phyloP scores from a whole-genome alignment of 1,284 basidiomycete genomes.

The Trametes hirsuta region DNA sequence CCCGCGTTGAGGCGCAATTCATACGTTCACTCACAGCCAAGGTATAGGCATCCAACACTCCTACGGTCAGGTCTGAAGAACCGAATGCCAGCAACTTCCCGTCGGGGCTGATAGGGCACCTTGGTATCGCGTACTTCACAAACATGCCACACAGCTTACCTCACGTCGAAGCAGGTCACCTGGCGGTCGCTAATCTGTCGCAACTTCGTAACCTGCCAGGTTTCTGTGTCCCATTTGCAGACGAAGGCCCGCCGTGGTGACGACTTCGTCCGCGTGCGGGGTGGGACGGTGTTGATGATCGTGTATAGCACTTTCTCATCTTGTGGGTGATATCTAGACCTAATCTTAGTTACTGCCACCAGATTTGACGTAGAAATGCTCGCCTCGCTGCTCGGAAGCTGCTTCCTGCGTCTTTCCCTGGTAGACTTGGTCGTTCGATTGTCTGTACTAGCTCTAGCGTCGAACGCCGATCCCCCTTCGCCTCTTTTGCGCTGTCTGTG shows the following conservation, averaged over 20 bases:
- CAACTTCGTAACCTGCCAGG: conserved; percentile 56
- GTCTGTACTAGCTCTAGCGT: conserved; percentile 52
- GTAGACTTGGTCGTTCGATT: conserved; percentile 56
- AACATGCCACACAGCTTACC: conserved; percentile 47
- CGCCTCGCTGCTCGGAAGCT: conserved; percentile 80
- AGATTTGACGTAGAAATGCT: conserved; percentile 21
- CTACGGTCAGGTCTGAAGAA: conserved; percentile 85
- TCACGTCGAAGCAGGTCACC: conserved; percentile 86
- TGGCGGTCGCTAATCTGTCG: conserved; percentile 77
- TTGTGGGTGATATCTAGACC: conserved; percentile 60
- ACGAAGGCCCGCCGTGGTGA: conserved; percentile 62
- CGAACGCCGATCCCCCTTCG: conserved; percentile 34
- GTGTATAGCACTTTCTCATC: conserved; percentile 66
- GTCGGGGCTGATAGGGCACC: conserved; percentile 56
- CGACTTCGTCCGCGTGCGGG: conserved; percentile 56
- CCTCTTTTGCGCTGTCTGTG: conserved; percentile 44
- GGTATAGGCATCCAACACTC: conserved; percentile 82
- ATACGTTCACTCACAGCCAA: conserved; percentile 62
- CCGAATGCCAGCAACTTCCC: conserved; percentile 87
- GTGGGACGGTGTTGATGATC: conserved; percentile 71
- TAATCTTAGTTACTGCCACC: not conserved
- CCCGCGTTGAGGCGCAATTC: not conserved
- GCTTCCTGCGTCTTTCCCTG: conserved; percentile 51
- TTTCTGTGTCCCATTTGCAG: conserved; percentile 64
- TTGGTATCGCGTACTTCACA: not conserved